Percentiles rank a stretch among this genome's conserved stretches.
Conservation (phyloP, 2,329 filamentous ascomycete species). For the Thelonectria blattea region DNA sequence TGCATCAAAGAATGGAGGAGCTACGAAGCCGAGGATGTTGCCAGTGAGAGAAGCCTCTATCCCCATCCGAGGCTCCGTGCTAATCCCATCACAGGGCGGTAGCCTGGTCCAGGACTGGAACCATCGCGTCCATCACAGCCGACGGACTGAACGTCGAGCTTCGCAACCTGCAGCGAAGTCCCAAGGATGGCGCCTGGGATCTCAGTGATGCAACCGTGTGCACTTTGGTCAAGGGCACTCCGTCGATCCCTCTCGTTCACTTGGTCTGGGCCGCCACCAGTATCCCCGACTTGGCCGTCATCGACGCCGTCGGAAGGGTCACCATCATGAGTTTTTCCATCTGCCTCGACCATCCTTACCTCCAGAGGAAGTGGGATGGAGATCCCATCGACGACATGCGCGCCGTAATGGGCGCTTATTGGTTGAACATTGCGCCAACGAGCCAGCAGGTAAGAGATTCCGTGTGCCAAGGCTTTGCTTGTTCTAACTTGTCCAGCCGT, state of each 20-base stretch:
- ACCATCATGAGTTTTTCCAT: conserved; percentile 74
- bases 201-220: conserved; percentile 74
- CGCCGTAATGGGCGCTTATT: conserved; percentile 82
- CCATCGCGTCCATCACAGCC: conserved; percentile 78
- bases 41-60: conserved; percentile 64
- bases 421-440: conserved; percentile 70
- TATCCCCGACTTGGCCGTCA: conserved; percentile 80
- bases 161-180: conserved; percentile 72
- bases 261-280: conserved; percentile 78
- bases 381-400: conserved; percentile 77
- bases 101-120: conserved; percentile 87
- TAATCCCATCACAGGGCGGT: conserved; percentile 64
- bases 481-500: conserved; percentile 36
- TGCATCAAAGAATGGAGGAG: conserved; percentile 78
- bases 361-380: conserved; percentile 65
- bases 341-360: conserved; percentile 73
- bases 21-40: conserved; percentile 77
- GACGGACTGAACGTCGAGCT: conserved; percentile 76
- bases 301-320: conserved; percentile 80
- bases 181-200: conserved; percentile 74
- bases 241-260: conserved; percentile 75
- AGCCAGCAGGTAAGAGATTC: conserved; percentile 44
- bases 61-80: conserved; percentile 2
- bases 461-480: neutral
- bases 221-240: conserved; percentile 64